Evolutionary conservation across 257 asterid species (phyloP), one percentile per base, ranked within the genome.

Genomic region (Fraxinus pennsylvanica): DNA sequence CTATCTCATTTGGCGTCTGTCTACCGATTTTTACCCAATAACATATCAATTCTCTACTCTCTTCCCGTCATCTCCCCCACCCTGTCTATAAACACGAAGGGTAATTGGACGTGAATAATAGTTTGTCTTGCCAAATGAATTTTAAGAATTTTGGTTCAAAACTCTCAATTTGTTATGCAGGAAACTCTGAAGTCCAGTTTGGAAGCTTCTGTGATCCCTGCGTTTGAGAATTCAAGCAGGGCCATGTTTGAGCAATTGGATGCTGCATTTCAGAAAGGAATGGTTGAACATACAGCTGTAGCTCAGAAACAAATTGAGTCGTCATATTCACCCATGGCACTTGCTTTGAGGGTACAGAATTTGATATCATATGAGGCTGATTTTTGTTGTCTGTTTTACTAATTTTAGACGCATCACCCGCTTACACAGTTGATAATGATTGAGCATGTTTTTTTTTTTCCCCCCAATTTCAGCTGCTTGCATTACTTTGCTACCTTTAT

Each of bases 241-340:
- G 81, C 96, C 68, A 89, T 96, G 97, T 92, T 96, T 84, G 98
- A 96, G 89, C 99, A 91, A 88, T 94, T 96, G 65, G 98, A 96
- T 85, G 83, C 97, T 32, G 76, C 97, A 50, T 92, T 93, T 81
- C 97, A 92, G 82, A 96, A 92, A 84, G 99, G 99, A 81, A 84
- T 96, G 91, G 81, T 79, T 36, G 97, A 93, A 82, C 99, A 93
- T 83, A 82, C 90, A 22, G 74, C 90, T 69, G 27, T 22, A 21
- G 92, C 90, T 74, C 96, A 89, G 88, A 97, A 92, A 81, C 97
- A 96, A 76, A 84, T 90, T 74, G 98, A 93, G 76, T 92, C 97
- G 41, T 73, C 97, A 68, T 95, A 96, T 85, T 89, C 96, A 1
- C 92, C 97, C 21, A 79, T 93, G 81, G 95, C 96, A 69, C 89